phyloP scores from a whole-genome alignment of 352 stramenopile genomes.

The Phytopythium litorale region DNA sequence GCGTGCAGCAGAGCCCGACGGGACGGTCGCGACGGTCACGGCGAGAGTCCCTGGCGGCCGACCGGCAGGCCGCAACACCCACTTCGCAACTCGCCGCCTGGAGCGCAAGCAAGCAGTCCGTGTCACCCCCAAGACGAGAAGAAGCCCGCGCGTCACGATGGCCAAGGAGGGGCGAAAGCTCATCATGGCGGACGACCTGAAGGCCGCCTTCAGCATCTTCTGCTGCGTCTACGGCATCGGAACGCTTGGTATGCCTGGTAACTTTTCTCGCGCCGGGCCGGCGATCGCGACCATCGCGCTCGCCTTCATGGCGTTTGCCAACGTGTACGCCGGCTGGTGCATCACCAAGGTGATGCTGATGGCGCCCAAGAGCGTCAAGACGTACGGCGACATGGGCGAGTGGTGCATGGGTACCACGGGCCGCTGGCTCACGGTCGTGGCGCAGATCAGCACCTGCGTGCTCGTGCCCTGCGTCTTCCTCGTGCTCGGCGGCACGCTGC shows the following conservation, averaged over 20 bases:
- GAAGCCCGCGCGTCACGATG: neutral
- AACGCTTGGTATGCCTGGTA: conserved; percentile 65
- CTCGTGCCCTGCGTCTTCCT: conserved; percentile 42
- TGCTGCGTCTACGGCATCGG: conserved; percentile 38
- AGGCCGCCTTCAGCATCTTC: conserved; percentile 39
- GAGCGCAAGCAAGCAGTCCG: neutral
- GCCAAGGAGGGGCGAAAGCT: neutral
- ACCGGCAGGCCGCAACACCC: neutral
- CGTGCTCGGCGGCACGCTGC: conserved; percentile 25
- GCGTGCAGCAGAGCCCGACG: neutral
- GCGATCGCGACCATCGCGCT: conserved; percentile 35
- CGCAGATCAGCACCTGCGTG: conserved; percentile 42
- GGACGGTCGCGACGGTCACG: no score
- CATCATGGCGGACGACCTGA: conserved; percentile 56
- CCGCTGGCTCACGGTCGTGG: conserved; percentile 38
- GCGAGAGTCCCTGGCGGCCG: neutral
- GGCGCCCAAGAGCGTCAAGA: conserved; percentile 39
- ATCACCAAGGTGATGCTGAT: conserved; percentile 48
- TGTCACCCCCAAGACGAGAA: neutral
- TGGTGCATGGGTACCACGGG: conserved; percentile 45
- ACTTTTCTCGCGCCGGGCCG: conserved; percentile 54
- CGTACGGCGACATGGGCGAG: conserved; percentile 52
- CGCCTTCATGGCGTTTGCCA: conserved; percentile 58
- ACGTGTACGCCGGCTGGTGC: conserved; percentile 47
- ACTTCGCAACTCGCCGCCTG: neutral